Conservation (phyloP, 305 asterid genomes). For the Fraxinus velutina region DNA sequence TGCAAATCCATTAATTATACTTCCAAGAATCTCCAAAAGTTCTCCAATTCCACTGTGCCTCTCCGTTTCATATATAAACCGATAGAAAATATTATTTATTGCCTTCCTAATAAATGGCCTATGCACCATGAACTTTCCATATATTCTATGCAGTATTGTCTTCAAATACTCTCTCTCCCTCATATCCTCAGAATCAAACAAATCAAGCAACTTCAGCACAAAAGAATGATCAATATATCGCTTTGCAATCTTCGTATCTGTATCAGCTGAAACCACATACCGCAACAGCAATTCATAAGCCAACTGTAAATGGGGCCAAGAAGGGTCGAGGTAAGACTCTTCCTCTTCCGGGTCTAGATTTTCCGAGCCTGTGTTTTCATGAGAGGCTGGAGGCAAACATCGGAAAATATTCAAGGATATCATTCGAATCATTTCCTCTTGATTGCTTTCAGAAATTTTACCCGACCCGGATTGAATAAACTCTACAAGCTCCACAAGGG, state of each 20-base stretch:
- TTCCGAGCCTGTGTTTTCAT: constrained; percentile 61
- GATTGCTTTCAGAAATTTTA: constrained; percentile 57
- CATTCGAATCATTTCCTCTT: constrained; percentile 74
- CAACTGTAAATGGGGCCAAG: constrained; percentile 82
- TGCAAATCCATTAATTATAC: constrained; percentile 86
- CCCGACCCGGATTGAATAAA: constrained; percentile 60
- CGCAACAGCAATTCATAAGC: constrained; percentile 70
- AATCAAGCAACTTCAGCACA: constrained; percentile 62
- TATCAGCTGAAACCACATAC: constrained; percentile 64
- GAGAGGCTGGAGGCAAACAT: constrained; percentile 59
- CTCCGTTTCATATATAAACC: constrained; percentile 73
- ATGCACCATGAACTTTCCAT: constrained; percentile 90
- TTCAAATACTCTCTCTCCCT: constrained; percentile 88
- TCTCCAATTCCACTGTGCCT: constrained; percentile 80
- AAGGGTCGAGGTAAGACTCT: constrained; percentile 65
- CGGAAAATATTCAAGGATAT: constrained; percentile 66
- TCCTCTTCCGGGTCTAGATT: constrained; percentile 62
- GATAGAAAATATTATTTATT: constrained; percentile 66
- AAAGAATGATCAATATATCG: constrained; percentile 74
- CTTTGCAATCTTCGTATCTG: constrained; percentile 77
- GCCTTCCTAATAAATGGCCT: constrained; percentile 90
- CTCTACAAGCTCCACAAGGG: constrained; percentile 75
- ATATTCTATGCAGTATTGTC: constrained; percentile 76
- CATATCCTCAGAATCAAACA: constrained; percentile 80
- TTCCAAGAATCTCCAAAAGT: constrained; percentile 83